A percentile compares a stretch with the other conserved stretches of the same genome.
These are phyloP conservation scores for Boletus sensibilis DNA, from an alignment of 768 basidiomycete genomes.

Conservation along the genomic window DNA sequence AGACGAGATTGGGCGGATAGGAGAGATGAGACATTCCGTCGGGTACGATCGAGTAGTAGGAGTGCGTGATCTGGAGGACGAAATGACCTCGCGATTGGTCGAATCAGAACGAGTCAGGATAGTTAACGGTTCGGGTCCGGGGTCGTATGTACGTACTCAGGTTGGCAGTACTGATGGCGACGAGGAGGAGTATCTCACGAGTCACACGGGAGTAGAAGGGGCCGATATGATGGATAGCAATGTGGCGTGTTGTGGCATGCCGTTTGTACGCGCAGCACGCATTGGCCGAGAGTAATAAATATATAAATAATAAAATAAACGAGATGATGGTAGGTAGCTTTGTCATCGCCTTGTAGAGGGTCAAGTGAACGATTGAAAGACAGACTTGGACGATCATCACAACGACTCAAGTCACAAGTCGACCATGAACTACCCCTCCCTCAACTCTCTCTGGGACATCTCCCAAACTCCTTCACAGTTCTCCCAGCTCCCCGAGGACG, in stretches of 20 bases:
- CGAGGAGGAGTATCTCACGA: too few species aligned
- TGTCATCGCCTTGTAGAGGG: conserved; percentile 4
- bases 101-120: too few species aligned
- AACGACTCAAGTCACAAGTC: conserved; percentile 3
- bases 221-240: not conserved
- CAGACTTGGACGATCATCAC: conserved; percentile 3
- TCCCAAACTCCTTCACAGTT: conserved; percentile 52
- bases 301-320: conserved; percentile 9
- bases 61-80: too few species aligned
- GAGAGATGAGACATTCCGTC: too few species aligned
- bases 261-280: conserved; percentile 10
- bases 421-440: conserved; percentile 38
- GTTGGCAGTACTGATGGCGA: too few species aligned
- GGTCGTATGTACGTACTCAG: too few species aligned
- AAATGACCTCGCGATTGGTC: too few species aligned
- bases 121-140: too few species aligned
- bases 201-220: too few species aligned
- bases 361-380: not conserved
- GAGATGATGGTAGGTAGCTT: not conserved
- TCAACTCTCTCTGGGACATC: conserved; percentile 66
- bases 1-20: not conserved
- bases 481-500: conserved; percentile 68
- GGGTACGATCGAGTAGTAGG: too few species aligned
- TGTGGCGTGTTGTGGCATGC: conserved; percentile 2
- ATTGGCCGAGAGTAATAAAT: conserved; percentile 1